phyloP scores from a whole-genome alignment of 768 basidiomycete genomes.

The Erythrobasidium yunnanense region DNA sequence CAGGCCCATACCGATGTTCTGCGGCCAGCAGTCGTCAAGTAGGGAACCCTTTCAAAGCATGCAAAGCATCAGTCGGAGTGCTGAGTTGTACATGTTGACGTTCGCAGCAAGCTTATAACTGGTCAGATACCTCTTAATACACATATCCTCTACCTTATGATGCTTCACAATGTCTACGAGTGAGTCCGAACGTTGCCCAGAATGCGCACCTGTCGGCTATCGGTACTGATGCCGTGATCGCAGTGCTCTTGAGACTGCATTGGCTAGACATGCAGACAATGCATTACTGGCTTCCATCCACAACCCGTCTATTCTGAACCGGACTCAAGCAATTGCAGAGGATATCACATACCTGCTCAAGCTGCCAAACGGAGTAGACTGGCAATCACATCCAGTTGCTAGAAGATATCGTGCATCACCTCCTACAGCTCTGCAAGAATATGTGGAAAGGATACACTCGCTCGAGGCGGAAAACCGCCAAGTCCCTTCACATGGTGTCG shows the following conservation, averaged over 20 bases:
- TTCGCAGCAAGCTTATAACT: slow-evolving; percentile 7
- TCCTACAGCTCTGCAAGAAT: slow-evolving; percentile 49
- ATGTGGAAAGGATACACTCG: slow-evolving; percentile 50
- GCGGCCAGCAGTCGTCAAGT: slow-evolving; percentile 12
- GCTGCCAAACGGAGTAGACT: slow-evolving; percentile 48
- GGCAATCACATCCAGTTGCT: slow-evolving; percentile 54
- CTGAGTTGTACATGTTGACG: too few relatives aligned
- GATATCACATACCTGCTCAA: slow-evolving; percentile 59
- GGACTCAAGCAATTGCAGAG: slow-evolving; percentile 52
- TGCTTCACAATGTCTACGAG: slow-evolving; percentile 71
- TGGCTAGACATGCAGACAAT: slow-evolving; percentile 50
- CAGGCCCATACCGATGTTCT: slow-evolving; percentile 5
- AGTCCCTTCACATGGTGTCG: not conserved
- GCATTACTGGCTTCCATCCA: slow-evolving; percentile 58
- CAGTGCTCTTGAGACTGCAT: slow-evolving; percentile 39
- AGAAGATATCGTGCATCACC: slow-evolving; percentile 45
- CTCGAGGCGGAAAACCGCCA: not conserved
- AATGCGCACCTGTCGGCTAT: too few relatives aligned
- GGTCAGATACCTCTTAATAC: slow-evolving; percentile 8
- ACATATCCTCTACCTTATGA: slow-evolving; percentile 57
- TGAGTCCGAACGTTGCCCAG: too few relatives aligned
- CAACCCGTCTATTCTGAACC: slow-evolving; percentile 58
- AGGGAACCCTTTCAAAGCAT: not conserved
- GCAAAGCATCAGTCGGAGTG: not conserved
- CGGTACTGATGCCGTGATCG: too few relatives aligned